These are phyloP conservation scores for Boletus bicolor DNA, from an alignment of 768 basidiomycete genomes.

Conservation along the genomic window DNA sequence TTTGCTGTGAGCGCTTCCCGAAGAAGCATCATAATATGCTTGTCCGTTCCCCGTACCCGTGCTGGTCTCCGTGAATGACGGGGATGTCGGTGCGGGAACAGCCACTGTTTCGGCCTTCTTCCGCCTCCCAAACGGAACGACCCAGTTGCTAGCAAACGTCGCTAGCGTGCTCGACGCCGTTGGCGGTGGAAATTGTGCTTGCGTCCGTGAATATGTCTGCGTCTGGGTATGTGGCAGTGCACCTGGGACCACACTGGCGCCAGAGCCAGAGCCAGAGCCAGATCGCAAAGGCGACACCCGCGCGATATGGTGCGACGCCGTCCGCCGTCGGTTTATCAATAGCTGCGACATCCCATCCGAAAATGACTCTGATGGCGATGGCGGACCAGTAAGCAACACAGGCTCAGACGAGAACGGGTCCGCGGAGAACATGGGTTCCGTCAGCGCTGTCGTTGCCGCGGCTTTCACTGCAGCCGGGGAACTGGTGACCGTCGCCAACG, in stretches of 20 bases:
- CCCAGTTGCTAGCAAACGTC: conserved; percentile 62
- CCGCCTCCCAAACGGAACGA: conserved; percentile 59
- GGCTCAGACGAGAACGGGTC: conserved; percentile 37
- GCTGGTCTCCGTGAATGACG: conserved; percentile 1
- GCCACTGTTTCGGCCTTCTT: conserved; percentile 31
- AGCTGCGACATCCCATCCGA: conserved; percentile 57
- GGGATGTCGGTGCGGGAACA: conserved; percentile 2
- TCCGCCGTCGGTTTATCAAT: conserved; percentile 47
- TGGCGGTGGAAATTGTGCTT: conserved; percentile 23
- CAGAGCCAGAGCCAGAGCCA: not conserved
- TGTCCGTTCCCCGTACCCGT: conserved; percentile 27
- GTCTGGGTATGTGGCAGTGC: conserved; percentile 2
- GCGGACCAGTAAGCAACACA: conserved; percentile 37
- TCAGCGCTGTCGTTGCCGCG: conserved; percentile 63
- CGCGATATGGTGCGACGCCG: conserved; percentile 58
- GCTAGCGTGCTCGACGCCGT: conserved; percentile 54
- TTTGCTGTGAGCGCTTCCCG: conserved; percentile 4
- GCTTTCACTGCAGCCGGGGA: conserved; percentile 51
- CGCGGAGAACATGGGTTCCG: conserved; percentile 50
- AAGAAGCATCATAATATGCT: conserved; percentile 13
- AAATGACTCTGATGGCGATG: conserved; percentile 60
- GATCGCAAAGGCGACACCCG: conserved; percentile 46
- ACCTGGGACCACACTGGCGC: not conserved
- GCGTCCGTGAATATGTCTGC: not conserved
- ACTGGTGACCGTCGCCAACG: conserved; percentile 46